Percentiles rank a stretch among this genome's conserved stretches.
These are phyloP conservation scores for Medicago arabica DNA, from an alignment of 306 rosid genomes.

Conservation along the genomic window DNA sequence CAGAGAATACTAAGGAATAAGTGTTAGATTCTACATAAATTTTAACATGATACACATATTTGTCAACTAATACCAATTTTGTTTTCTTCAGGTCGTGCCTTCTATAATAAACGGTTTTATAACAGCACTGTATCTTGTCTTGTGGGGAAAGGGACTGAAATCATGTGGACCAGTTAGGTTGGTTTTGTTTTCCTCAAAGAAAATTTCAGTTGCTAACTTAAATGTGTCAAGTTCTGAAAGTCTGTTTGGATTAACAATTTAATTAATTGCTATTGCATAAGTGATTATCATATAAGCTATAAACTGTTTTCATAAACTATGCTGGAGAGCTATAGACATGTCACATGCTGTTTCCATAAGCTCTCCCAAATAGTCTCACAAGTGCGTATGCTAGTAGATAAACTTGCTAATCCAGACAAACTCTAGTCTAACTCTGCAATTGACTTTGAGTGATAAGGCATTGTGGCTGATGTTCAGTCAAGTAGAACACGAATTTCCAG, in stretches of 20 bases:
- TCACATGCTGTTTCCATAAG: background rate
- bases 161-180: constrained; percentile 98
- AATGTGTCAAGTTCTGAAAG: constrained; percentile 15
- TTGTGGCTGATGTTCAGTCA: constrained; percentile 21
- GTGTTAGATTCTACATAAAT: constrained; percentile 1
- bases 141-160: constrained; percentile 99
- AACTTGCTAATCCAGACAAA: background rate
- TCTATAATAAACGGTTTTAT: constrained; percentile 91
- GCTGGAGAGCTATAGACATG: background rate
- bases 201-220: constrained; percentile 29
- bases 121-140: constrained; percentile 82
- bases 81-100: constrained; percentile 82
- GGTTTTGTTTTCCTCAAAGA: constrained; percentile 45
- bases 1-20: constrained; percentile 12
- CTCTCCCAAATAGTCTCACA: background rate
- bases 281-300: background rate
- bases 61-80: constrained; percentile 39
- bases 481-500: constrained; percentile 3
- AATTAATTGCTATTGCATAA: background rate
- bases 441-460: background rate
- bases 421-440: constrained; percentile 12
- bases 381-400: background rate
- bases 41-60: constrained; percentile 33
- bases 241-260: background rate
- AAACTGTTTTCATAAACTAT: background rate